phyloP scores from a whole-genome alignment of 2,329 filamentous ascomycete species.

The Apiospora kogelbergensis region DNA sequence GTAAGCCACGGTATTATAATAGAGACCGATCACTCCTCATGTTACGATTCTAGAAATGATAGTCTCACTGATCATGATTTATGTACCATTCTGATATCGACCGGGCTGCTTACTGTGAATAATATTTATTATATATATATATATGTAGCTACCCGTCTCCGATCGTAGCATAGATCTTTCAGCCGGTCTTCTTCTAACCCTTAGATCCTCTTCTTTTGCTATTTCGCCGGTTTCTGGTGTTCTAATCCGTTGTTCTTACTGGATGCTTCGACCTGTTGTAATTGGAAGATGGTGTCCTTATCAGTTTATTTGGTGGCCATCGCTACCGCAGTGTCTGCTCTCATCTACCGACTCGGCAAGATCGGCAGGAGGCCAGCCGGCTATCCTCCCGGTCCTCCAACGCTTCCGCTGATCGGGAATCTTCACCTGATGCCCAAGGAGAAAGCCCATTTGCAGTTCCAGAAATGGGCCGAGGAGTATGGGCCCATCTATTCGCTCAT shows the following conservation, averaged over 20 bases:
- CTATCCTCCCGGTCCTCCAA: constrained; percentile 51
- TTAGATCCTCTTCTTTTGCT: not conserved
- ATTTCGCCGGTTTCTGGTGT: not conserved
- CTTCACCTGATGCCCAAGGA: constrained; percentile 47
- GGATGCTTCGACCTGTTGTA: not conserved
- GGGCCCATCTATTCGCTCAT: constrained; percentile 50
- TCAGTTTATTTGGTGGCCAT: not conserved
- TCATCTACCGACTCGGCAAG: not conserved
- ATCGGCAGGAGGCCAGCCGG: constrained; percentile 29
- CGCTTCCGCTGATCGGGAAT: constrained; percentile 51
- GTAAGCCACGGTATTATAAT: too few relatives aligned
- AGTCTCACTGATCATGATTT: too few relatives aligned
- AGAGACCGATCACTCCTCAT: too few relatives aligned
- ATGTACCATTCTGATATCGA: too few relatives aligned
- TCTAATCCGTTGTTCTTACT: too few relatives aligned
- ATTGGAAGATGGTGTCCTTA: not conserved
- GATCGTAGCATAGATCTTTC: too few relatives aligned
- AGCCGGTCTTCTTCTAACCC: not conserved
- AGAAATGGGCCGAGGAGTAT: constrained; percentile 53
- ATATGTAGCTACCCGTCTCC: too few relatives aligned
- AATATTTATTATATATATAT: not conserved
- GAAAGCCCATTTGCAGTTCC: constrained; percentile 44
- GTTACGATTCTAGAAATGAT: too few relatives aligned
- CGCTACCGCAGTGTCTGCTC: not conserved
- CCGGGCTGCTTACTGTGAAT: not conserved